Evolutionary conservation across 2,329 filamentous ascomycete species (phyloP).

Genomic region (Aspergillus aculeatus): DNA sequence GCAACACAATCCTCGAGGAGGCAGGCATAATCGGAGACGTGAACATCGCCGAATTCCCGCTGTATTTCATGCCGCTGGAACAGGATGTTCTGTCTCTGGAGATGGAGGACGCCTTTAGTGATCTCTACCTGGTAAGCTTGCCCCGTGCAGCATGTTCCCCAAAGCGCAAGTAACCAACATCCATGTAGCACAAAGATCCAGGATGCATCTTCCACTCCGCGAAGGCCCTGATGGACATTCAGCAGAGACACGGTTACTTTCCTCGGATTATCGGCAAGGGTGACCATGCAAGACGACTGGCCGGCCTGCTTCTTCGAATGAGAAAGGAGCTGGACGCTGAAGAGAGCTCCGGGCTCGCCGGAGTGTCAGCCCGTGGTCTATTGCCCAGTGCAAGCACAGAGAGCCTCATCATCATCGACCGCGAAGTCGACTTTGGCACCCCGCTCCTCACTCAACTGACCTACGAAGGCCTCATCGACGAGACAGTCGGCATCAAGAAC

Average conservation of each 20-base stretch:
- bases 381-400: constrained; percentile 86
- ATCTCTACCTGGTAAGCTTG: constrained; percentile 70
- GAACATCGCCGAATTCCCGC: constrained; percentile 79
- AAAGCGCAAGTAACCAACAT: background rate
- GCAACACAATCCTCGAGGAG: constrained; percentile 87
- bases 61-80: constrained; percentile 90
- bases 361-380: constrained; percentile 60
- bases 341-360: constrained; percentile 60
- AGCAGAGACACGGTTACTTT: constrained; percentile 88
- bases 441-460: constrained; percentile 90
- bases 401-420: constrained; percentile 90
- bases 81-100: constrained; percentile 89
- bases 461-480: constrained; percentile 93
- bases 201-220: constrained; percentile 87
- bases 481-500: constrained; percentile 85
- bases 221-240: constrained; percentile 89
- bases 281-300: constrained; percentile 84
- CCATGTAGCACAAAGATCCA: constrained; percentile 72
- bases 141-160: background rate
- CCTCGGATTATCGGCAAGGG: constrained; percentile 94
- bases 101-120: constrained; percentile 79
- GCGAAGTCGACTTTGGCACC: constrained; percentile 91
- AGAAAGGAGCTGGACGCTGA: constrained; percentile 86
- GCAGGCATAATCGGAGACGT: constrained; percentile 90
- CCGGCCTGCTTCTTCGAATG: constrained; percentile 86